These are phyloP conservation scores for Parathielavia hyrcaniae DNA, from an alignment of 495 filamentous ascomycete genomes.

Conservation along the genomic window DNA sequence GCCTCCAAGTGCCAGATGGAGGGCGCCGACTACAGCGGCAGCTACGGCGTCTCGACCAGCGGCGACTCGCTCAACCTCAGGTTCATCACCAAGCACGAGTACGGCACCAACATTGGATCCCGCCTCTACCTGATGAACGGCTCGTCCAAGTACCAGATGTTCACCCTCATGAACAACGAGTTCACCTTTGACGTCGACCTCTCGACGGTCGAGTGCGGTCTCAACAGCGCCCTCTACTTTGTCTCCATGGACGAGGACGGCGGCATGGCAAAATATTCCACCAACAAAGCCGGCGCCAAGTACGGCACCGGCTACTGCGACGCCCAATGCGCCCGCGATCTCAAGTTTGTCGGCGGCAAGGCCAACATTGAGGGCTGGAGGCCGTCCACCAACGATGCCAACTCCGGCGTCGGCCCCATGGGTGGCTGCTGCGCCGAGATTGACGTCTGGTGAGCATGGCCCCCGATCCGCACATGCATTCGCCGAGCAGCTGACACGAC, in stretches of 20 bases:
- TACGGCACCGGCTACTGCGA: slow-evolving; percentile 58
- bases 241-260: slow-evolving; percentile 54
- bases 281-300: slow-evolving; percentile 54
- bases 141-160: slow-evolving; percentile 51
- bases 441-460: slow-evolving; percentile 48
- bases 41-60: slow-evolving; percentile 45
- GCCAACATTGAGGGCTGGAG: slow-evolving; percentile 52
- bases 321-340: slow-evolving; percentile 50
- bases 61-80: slow-evolving; percentile 46
- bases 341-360: slow-evolving; percentile 50
- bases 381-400: slow-evolving; percentile 46
- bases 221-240: slow-evolving; percentile 56
- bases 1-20: slow-evolving; percentile 45
- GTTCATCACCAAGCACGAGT: slow-evolving; percentile 54
- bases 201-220: slow-evolving; percentile 45
- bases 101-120: slow-evolving; percentile 49
- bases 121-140: slow-evolving; percentile 54
- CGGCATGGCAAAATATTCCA: slow-evolving; percentile 44
- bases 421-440: slow-evolving; percentile 70
- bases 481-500: background rate
- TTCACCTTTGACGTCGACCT: slow-evolving; percentile 58
- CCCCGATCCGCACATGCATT: too few species aligned
- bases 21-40: slow-evolving; percentile 44
- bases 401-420: slow-evolving; percentile 39
- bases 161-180: slow-evolving; percentile 52